Conservation (phyloP, 495 filamentous ascomycete genomes). For the Terfezia claveryi region DNA sequence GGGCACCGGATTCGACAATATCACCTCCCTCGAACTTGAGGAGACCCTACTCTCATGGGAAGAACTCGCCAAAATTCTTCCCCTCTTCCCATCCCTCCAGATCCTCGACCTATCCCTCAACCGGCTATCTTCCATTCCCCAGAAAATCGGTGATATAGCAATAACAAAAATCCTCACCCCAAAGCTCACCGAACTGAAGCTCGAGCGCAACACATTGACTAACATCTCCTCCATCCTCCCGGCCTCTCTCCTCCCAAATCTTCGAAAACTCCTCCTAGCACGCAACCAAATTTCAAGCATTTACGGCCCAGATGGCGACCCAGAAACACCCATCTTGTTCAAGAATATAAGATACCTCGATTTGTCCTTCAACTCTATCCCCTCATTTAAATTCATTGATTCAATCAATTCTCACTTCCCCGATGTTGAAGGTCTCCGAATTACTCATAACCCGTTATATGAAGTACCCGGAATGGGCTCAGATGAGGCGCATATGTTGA, state of each 20-base stretch:
- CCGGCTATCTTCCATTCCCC: slow-evolving; percentile 25
- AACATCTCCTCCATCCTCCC: slow-evolving; percentile 34
- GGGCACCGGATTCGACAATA: slow-evolving; percentile 25
- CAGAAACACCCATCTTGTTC: not conserved
- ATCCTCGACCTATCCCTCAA: slow-evolving; percentile 32
- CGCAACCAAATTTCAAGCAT: slow-evolving; percentile 22
- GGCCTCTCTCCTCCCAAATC: slow-evolving; percentile 33
- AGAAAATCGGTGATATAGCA: slow-evolving; percentile 27
- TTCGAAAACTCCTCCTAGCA: slow-evolving; percentile 40
- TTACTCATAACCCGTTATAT: slow-evolving; percentile 70
- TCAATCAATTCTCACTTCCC: slow-evolving; percentile 42
- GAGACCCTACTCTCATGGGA: slow-evolving; percentile 52
- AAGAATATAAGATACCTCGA: not conserved
- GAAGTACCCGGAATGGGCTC: slow-evolving; percentile 22
- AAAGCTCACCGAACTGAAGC: slow-evolving; percentile 16
- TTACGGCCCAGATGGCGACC: not conserved
- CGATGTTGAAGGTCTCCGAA: slow-evolving; percentile 44
- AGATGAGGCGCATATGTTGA: slow-evolving; percentile 72
- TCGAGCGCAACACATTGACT: slow-evolving; percentile 56
- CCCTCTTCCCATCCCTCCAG: slow-evolving; percentile 38
- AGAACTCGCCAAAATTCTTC: slow-evolving; percentile 27
- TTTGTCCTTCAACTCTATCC: slow-evolving; percentile 38
- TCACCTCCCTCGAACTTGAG: slow-evolving; percentile 51
- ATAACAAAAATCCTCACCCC: slow-evolving; percentile 30
- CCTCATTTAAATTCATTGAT: slow-evolving; percentile 51